Base-by-base conservation (phyloP, 345 rosid genomes). In the Populus tremula region DNA sequence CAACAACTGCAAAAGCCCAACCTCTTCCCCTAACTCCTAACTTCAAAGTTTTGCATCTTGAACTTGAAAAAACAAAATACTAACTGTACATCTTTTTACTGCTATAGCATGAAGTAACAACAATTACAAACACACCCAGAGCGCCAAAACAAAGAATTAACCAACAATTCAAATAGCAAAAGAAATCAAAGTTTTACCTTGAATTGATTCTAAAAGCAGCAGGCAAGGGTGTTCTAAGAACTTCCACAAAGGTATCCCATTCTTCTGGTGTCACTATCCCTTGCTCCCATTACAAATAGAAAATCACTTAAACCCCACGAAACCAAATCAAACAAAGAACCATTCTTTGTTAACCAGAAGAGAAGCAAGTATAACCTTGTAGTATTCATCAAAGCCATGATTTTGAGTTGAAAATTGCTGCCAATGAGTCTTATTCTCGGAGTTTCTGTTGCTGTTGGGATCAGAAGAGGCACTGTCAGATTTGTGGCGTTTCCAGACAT, bases 131-230 rank as follows among this genome's bases (percentile, higher is more conserved):
- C 65, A 21, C 43, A 43, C 12, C 41, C 13, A 61, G n/a, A 3
- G n/a, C 16, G 8, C 50, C 53, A 13, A 64, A 53, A 20, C 6
- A 67, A 76, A 75, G 10, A 12, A 45, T 33, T 11, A 8, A 3
- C 9, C 8, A n/a, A 21, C 5, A 18, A 66, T 50, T 36, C 2
- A 25, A 38, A 27, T 14, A 20, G 9, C 1, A 29, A 18, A 25
- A 16, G 4, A 35, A 36, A 67, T 20, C 65, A 50, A 27, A 8
- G 49, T 6, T 13, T 16, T 63, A 91, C 99, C 93, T 91, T 35
- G 98, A 90, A 77, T 96, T 92, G 69, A 96, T 94, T 81, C 99
- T 85, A 87, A 96, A 96, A 78, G 98, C 97, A 74, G 98, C 89
- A n/a, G 98, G 98, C 86, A 96, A 85, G 2, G 99, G 97, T 35